Evolutionary conservation across 352 stramenopile species (phyloP), one percentile per base, ranked within the genome.

Genomic region (Phytophthora chlamydospora): DNA sequence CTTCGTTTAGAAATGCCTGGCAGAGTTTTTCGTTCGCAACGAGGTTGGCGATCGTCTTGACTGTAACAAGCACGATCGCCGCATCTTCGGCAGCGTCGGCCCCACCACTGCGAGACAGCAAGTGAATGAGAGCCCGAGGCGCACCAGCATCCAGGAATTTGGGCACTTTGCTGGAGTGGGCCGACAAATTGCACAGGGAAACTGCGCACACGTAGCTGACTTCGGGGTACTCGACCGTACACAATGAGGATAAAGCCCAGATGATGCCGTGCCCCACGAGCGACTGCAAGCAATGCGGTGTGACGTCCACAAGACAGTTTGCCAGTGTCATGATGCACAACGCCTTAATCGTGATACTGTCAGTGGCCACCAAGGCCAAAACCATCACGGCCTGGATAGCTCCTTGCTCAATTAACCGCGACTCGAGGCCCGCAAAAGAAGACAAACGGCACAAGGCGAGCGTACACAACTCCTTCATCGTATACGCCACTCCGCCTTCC

Each of bases 11-110:
- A 31, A 93, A 84, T 7, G 69, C 78, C 47, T 77, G 53, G 41
- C 85, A 93, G 13, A 93, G 68, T 71, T 91, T 91, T 31, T 93
- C 83, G 47, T 83, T 91, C 34, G 78, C 73, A 24, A 91, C 79
- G 0, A 93, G 65, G 45, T 93, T 93, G 14, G 78, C 85, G 48
- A 93, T 91, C 6, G 80, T 76, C 52, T 92, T 90, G 57, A 93
- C 73, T 8, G 73, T 73, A 9, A 89, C 69, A 3, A 91, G 58
- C 14, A 78, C 65, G 13, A 80, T 92, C 9, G 53, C 38, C 0
- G 60, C 47, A 32, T 84, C 64, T 62, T 73, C 64, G 12, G 39
- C 49, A 21, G 64, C 58, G 44, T 73, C 52, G 44, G 52, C 44
- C 43, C 64, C 68, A 6, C 75, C 55, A 19, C 58, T 66, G 13